Evolutionary conservation across 805 yeast genomes (phyloP).

Genomic region (Sugiyamaella lignohabitans): DNA sequence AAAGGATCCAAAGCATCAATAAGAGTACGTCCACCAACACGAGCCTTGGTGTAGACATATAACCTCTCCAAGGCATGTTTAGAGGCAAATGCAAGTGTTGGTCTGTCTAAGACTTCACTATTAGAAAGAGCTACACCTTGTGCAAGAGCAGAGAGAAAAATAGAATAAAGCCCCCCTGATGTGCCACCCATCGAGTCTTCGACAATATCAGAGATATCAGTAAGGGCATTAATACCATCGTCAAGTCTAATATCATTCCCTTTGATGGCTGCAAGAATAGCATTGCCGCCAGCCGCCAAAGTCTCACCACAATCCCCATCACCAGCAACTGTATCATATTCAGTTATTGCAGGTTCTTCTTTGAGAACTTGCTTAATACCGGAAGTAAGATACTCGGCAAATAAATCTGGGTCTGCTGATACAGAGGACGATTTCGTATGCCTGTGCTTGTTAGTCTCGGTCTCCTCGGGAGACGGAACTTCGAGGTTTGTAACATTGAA

Average conservation of each 20-base stretch:
- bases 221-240: constrained; percentile 48
- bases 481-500: not conserved
- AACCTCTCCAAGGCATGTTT: constrained; percentile 61
- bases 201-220: constrained; percentile 73
- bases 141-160: constrained; percentile 72
- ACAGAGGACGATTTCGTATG: constrained; percentile 27
- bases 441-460: constrained; percentile 20
- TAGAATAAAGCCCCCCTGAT: constrained; percentile 88
- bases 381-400: constrained; percentile 36
- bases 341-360: constrained; percentile 79
- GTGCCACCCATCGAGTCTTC: constrained; percentile 97
- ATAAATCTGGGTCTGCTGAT: constrained; percentile 28
- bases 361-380: constrained; percentile 49
- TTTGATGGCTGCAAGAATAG: constrained; percentile 50
- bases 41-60: constrained; percentile 80
- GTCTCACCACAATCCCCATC: constrained; percentile 98
- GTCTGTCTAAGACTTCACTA: constrained; percentile 21
- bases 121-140: constrained; percentile 35
- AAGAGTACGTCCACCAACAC: constrained; percentile 82
- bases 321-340: constrained; percentile 83
- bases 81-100: constrained; percentile 26
- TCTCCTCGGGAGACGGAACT: constrained; percentile 17
- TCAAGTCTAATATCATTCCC: constrained; percentile 27
- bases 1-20: constrained; percentile 88
- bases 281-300: constrained; percentile 65